Evolutionary conservation across 176 grass and related monocot species (phyloP), one percentile per base, ranked within the genome.

Genomic region (Pontederia crassipes): DNA sequence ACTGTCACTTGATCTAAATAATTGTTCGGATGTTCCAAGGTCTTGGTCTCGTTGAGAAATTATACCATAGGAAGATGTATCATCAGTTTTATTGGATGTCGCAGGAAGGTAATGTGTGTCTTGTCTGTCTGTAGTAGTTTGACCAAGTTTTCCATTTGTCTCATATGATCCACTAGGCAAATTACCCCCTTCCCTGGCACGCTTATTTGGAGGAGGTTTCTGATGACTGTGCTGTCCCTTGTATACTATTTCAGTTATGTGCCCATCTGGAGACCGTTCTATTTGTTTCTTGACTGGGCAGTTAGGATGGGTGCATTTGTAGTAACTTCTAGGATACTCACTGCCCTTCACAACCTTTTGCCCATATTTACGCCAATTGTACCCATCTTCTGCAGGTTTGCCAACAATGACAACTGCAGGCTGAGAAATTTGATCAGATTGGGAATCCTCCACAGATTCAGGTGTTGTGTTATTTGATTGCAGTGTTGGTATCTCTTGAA

Each of bases 321-420:
- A 87, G 72, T 87, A 87, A 52, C 84, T 82, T 47, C 84, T 78
- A 55, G 84, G 75, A 75, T 82, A 82, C 59, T 87, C 79, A 45
- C 79, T 80, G 75, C 84, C 79, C 67, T 87, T 82, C 62, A 87
- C 84, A 60, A 68, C 62, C 71, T 87, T 87, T 72, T 87, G 84
- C 17, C 84, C 84, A 69, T 87, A 87, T 64, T 87, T 87, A 27
- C 84, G 72, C 84, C 84, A 86, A 58, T 82, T 86, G 67, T 86
- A 86, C 18, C 84, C 84, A 76, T 87, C 84, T 5, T 70, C 70
- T 4, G 71, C 57, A 78, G 83, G 83, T 78, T 86, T 86, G 72
- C 75, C 79, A 63, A 75, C 72, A 24, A 24, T 24, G 54, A 67
- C 51, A 58, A 70, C 66, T 64, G 66, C 63, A 68, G 57, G 55